These are phyloP conservation scores for Delonix regia DNA, from an alignment of 306 rosid species.

Conservation along the genomic window DNA sequence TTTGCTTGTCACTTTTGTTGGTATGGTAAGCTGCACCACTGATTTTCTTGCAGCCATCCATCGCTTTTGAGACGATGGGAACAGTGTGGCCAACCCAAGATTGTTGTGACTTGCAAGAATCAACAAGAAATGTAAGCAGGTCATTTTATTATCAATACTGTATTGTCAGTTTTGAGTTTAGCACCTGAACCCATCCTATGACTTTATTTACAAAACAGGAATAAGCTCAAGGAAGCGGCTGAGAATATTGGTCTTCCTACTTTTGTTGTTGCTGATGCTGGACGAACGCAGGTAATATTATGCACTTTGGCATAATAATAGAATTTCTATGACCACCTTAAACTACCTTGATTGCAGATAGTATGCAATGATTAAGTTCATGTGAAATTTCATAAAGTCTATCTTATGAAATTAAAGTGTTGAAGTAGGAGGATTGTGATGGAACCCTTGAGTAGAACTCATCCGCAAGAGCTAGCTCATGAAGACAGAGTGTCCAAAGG, in stretches of 20 bases:
- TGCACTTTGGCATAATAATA: constrained; percentile 21
- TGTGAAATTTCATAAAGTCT: not conserved
- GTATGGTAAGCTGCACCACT: not conserved
- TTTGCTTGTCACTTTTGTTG: not conserved
- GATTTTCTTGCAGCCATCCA: constrained; percentile 54
- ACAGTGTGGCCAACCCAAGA: constrained; percentile 84
- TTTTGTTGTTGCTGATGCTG: constrained; percentile 91
- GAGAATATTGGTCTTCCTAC: constrained; percentile 86
- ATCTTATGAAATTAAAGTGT: not conserved
- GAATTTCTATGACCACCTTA: not conserved
- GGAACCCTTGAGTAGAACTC: too few relatives aligned
- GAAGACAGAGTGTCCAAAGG: too few relatives aligned
- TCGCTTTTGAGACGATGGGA: constrained; percentile 91
- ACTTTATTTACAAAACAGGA: constrained; percentile 57
- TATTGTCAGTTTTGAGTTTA: constrained; percentile 26
- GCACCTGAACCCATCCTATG: constrained; percentile 8
- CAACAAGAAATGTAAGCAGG: constrained; percentile 86
- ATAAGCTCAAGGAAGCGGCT: constrained; percentile 80
- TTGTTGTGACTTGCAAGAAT: constrained; percentile 83
- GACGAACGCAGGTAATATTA: constrained; percentile 84
- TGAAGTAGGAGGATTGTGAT: not conserved
- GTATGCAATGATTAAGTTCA: not conserved
- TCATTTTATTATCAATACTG: constrained; percentile 35
- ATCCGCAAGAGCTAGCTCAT: too few relatives aligned
- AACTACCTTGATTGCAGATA: not conserved